These are phyloP conservation scores for Ganoderma sinense DNA, from an alignment of 1,284 basidiomycete genomes.

Conservation along the genomic window DNA sequence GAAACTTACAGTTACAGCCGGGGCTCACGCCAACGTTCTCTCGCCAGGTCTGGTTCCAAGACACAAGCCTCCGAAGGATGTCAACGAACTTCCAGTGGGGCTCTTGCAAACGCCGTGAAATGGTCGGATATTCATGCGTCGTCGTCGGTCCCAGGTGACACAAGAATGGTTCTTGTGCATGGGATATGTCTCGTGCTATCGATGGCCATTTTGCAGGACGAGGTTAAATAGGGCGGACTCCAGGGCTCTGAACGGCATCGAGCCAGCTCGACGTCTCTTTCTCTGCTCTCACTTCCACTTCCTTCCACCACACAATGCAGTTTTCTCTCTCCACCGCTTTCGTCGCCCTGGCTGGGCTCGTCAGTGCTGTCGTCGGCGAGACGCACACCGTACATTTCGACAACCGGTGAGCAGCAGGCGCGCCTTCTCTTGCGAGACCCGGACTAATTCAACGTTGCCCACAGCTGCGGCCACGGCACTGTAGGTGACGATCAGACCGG, in stretches of 20 bases:
- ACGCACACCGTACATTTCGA: slow-evolving; percentile 46
- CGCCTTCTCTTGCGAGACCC: background rate
- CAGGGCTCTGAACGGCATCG: background rate
- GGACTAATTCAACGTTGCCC: background rate
- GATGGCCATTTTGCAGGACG: too few species aligned
- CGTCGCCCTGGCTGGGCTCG: slow-evolving; percentile 35
- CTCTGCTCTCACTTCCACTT: background rate
- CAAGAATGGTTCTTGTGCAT: background rate
- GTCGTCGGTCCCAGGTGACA: background rate
- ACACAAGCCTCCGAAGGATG: background rate
- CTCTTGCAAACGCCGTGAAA: too few species aligned
- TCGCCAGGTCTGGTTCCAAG: background rate
- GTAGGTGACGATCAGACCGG: background rate
- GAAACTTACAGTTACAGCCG: background rate
- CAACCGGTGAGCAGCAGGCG: slow-evolving; percentile 43
- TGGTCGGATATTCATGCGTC: too few species aligned
- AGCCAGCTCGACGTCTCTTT: background rate
- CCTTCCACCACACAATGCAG: slow-evolving; percentile 36
- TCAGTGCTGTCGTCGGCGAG: slow-evolving; percentile 42
- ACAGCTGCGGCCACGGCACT: background rate
- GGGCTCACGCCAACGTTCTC: background rate
- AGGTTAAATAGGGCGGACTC: background rate
- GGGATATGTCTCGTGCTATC: background rate
- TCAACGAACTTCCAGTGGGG: background rate
- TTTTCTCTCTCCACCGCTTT: slow-evolving; percentile 39